Conservation (phyloP, 352 stramenopile species). For the Phytophthora quininea region DNA sequence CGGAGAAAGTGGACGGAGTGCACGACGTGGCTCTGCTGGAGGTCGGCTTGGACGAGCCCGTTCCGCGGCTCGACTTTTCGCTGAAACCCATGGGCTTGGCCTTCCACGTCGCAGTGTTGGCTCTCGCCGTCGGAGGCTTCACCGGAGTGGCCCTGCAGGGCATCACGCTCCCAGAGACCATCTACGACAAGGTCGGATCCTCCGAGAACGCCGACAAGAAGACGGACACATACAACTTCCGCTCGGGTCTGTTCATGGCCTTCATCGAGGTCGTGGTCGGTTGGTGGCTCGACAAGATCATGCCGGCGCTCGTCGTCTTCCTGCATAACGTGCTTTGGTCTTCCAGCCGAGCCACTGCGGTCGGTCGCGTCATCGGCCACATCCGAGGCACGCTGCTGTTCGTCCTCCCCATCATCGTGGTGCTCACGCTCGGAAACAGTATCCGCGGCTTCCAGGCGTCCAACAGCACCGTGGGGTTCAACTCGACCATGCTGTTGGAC, state of each 20-base stretch:
- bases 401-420: conserved; percentile 46
- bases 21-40: conserved; percentile 23
- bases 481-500: conserved; percentile 45
- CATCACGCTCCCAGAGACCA: conserved; percentile 32
- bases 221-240: conserved; percentile 53
- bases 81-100: conserved; percentile 27
- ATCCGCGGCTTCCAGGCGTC: conserved; percentile 50
- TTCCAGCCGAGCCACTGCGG: conserved; percentile 14
- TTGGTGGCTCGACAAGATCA: conserved; percentile 41
- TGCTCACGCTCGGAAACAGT: conserved; percentile 53
- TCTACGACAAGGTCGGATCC: conserved; percentile 44
- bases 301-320: conserved; percentile 49
- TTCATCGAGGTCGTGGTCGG: conserved; percentile 49
- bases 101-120: conserved; percentile 32
- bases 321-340: conserved; percentile 57
- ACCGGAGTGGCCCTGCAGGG: conserved; percentile 38
- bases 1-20: background rate
- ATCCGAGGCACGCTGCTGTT: conserved; percentile 36
- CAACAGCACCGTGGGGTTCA: conserved; percentile 55
- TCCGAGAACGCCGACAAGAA: conserved; percentile 36
- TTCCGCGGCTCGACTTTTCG: conserved; percentile 31
- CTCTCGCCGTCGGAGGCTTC: conserved; percentile 38
- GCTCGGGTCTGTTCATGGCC: conserved; percentile 49
- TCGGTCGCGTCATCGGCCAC: conserved; percentile 16
- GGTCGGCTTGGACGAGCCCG: conserved; percentile 16